These are phyloP conservation scores for Triangularia setosa DNA, from an alignment of 2,329 filamentous ascomycete species.

Conservation along the genomic window DNA sequence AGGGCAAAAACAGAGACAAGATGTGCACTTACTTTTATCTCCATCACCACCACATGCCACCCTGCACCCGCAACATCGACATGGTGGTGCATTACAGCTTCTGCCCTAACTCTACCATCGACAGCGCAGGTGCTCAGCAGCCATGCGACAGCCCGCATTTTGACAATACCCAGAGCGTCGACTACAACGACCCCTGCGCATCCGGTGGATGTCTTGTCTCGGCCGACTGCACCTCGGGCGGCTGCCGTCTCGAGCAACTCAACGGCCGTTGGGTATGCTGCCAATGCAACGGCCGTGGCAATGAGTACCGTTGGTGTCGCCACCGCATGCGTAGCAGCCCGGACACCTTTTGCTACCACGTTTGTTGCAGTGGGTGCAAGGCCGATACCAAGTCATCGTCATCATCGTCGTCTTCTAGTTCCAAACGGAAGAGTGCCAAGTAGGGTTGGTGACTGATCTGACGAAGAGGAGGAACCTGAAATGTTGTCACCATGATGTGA, in stretches of 20 bases:
- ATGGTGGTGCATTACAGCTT: slow-evolving; percentile 42
- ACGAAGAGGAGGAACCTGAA: neutral
- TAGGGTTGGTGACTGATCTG: neutral
- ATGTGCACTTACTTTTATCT: slow-evolving; percentile 52
- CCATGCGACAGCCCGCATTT: slow-evolving; percentile 20
- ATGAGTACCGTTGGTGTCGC: slow-evolving; percentile 43
- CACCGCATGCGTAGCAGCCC: slow-evolving; percentile 44
- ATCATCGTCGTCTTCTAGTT: neutral
- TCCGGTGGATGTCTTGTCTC: slow-evolving; percentile 42
- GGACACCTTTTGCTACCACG: slow-evolving; percentile 51
- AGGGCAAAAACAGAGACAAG: slow-evolving; percentile 5
- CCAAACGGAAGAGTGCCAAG: neutral
- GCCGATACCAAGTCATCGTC: slow-evolving; percentile 28
- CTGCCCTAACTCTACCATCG: slow-evolving; percentile 36
- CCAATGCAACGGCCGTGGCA: slow-evolving; percentile 43
- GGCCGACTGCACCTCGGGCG: slow-evolving; percentile 44
- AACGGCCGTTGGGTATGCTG: slow-evolving; percentile 49
- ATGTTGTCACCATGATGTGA: neutral
- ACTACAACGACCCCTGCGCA: slow-evolving; percentile 41
- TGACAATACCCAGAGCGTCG: slow-evolving; percentile 25
- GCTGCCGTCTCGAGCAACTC: slow-evolving; percentile 47
- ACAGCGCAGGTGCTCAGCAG: slow-evolving; percentile 28
- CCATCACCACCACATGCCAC: slow-evolving; percentile 47
- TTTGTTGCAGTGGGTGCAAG: slow-evolving; percentile 43
- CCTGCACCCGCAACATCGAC: slow-evolving; percentile 40